Evolutionary conservation across 2,329 filamentous ascomycete species (phyloP), one percentile per base, ranked within the genome.

Genomic region (Daldinia sp.): DNA sequence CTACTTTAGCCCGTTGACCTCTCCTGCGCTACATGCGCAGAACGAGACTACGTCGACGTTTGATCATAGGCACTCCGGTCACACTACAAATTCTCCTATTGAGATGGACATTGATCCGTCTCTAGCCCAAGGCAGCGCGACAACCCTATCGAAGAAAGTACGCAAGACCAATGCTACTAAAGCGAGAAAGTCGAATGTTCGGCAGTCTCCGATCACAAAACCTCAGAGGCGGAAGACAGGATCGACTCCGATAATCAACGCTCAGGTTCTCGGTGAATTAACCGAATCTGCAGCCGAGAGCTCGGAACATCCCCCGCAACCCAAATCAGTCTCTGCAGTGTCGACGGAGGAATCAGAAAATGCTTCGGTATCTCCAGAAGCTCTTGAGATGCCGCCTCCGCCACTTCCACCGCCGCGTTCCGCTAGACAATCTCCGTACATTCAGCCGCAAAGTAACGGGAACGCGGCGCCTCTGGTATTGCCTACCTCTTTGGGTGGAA

Each of bases 1-100:
- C 37, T 95, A 94, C 80, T 94, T 96, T 78, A 96, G 92, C 76
- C 93, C 93, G 9, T 84, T 96, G 55, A 94, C 92, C 4, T 96
- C 93, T 15, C 93, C 93, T 1, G 92, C 92, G 3, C 83, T 96
- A 18, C 90, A 92, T 78, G 91, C 92, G 1, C 91, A 94, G 77
- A 88, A 83, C 68, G 87, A 90, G 61, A 76, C 81, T 28, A 78
- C 79, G 15, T 78, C 82, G 4, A 74, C 80, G 57, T 85, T 85
- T 68, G 81, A 88, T 57, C 79, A 82, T 64, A 76, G 80, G 37
- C 81, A 78, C 75, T 83, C 75, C 13, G 70, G 72, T 15, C 73
- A 75, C 69, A 83, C 79, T 72, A 82, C 77, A 58, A 89, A 82
- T 79, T 90, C 86, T 69, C 90, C 81, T 68, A 85, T 82, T 67